A percentile compares a stretch with the other conserved stretches of the same genome.
Evolutionary conservation across 495 filamentous ascomycete species (phyloP).

Genomic region (Penicillium alfredii): DNA sequence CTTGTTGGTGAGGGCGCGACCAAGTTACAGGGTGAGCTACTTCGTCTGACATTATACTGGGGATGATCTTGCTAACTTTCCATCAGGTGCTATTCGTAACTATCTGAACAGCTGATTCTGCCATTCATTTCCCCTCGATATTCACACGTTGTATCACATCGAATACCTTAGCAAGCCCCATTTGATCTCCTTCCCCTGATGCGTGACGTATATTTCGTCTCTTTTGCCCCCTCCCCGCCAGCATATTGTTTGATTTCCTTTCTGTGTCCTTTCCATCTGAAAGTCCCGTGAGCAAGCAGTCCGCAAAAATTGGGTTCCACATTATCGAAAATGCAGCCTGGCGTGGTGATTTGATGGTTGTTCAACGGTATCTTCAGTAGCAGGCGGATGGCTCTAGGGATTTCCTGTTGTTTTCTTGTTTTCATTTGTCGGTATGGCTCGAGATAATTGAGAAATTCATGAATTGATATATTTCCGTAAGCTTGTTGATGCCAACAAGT

Average conservation of each 20-base stretch:
- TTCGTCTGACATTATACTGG: background rate
- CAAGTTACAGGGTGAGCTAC: conserved; percentile 63
- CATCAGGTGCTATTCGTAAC: conserved; percentile 63
- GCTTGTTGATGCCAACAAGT: too few relatives aligned
- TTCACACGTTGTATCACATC: conserved; percentile 12
- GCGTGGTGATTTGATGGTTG: conserved; percentile 1
- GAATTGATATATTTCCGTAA: conserved; percentile 9
- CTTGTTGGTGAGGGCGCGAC: conserved; percentile 78
- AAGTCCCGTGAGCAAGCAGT: conserved; percentile 3
- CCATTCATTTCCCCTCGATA: conserved; percentile 5
- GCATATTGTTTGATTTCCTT: conserved; percentile 6
- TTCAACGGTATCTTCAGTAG: conserved; percentile 9
- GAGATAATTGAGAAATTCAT: conserved; percentile 19
- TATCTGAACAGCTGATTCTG: conserved; percentile 64
- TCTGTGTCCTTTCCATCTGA: conserved; percentile 2
- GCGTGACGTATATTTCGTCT: conserved; percentile 19
- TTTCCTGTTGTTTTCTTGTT: conserved; percentile 6
- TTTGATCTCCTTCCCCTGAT: conserved; percentile 10
- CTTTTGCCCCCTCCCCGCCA: background rate
- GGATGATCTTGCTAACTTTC: conserved; percentile 6
- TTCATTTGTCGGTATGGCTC: conserved; percentile 13
- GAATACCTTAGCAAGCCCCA: conserved; percentile 24
- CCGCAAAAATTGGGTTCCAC: conserved; percentile 6
- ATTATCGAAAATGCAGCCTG: conserved; percentile 7
- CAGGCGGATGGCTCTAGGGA: conserved; percentile 8